Evolutionary conservation across 2,329 filamentous ascomycete species (phyloP).

Genomic region (Exophiala sp.): DNA sequence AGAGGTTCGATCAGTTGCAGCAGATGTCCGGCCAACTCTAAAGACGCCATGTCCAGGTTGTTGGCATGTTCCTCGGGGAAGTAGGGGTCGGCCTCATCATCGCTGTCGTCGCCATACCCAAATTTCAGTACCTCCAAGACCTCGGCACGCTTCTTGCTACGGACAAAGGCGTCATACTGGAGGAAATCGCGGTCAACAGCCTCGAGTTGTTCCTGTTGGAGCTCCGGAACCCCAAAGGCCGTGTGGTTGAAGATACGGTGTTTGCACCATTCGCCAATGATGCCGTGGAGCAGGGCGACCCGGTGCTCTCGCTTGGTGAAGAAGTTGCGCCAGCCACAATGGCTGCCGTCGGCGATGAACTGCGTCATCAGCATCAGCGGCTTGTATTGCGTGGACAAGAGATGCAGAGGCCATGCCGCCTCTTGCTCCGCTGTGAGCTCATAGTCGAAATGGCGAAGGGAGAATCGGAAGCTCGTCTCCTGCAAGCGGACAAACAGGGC

Average conservation of each 20-base stretch:
- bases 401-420: slow-evolving; percentile 20
- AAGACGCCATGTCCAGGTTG: slow-evolving; percentile 4
- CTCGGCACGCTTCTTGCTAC: slow-evolving; percentile 18
- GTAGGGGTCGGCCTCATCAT: neutral
- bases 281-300: slow-evolving; percentile 18
- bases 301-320: slow-evolving; percentile 23
- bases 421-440: slow-evolving; percentile 12
- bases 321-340: slow-evolving; percentile 22
- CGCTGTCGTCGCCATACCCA: neutral
- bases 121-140: slow-evolving; percentile 5
- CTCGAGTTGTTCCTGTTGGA: slow-evolving; percentile 9
- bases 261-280: slow-evolving; percentile 22
- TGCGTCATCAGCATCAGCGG: slow-evolving; percentile 8
- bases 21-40: slow-evolving; percentile 8
- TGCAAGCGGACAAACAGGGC: slow-evolving; percentile 19
- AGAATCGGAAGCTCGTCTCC: slow-evolving; percentile 13
- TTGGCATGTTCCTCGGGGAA: neutral
- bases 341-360: slow-evolving; percentile 19
- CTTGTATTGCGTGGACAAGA: slow-evolving; percentile 6
- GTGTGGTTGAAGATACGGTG: slow-evolving; percentile 26
- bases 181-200: slow-evolving; percentile 21
- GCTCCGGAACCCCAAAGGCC: slow-evolving; percentile 11
- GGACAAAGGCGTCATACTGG: slow-evolving; percentile 24
- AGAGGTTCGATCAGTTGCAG: slow-evolving; percentile 14
- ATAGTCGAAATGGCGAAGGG: slow-evolving; percentile 17